Percentiles rank a stretch among this genome's conserved stretches.
Conservation (phyloP, 139 green algal species). For the Edaphochlamys debaryana region DNA sequence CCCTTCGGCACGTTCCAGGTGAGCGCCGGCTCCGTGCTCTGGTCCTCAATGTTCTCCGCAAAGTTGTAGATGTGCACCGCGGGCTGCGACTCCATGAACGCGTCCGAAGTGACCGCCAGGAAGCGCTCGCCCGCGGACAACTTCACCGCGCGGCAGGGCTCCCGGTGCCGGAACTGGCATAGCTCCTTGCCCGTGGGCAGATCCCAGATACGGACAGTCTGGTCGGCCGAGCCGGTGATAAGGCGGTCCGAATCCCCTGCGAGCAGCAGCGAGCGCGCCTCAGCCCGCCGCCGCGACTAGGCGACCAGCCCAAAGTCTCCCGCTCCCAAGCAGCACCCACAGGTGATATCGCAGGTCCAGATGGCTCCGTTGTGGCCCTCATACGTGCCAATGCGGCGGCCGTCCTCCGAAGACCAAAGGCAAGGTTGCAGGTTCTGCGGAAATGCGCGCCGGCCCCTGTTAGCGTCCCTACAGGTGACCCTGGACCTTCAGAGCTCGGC, state of each 20-base stretch:
- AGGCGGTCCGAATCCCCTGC: constrained; percentile 66
- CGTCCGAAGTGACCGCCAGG: constrained; percentile 88
- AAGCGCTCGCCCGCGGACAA: constrained; percentile 86
- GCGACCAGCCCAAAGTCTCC: not conserved
- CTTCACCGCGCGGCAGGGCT: constrained; percentile 77
- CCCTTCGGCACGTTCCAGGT: constrained; percentile 61
- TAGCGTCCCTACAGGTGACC: no score
- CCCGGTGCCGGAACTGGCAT: constrained; percentile 83
- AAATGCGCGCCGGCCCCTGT: no score
- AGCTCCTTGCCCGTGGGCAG: constrained; percentile 86
- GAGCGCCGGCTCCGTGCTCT: constrained; percentile 54
- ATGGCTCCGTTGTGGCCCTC: constrained; percentile 97
- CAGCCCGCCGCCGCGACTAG: no score
- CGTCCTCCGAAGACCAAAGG: constrained; percentile 94
- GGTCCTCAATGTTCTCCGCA: constrained; percentile 70
- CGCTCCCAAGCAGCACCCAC: constrained; percentile 53
- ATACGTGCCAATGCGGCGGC: constrained; percentile 94
- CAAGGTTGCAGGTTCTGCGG: constrained; percentile 65
- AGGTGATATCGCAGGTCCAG: constrained; percentile 90
- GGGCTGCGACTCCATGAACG: constrained; percentile 78
- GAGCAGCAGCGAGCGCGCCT: not conserved
- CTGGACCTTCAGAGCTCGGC: no score
- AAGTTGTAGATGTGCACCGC: constrained; percentile 71
- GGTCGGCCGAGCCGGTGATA: constrained; percentile 91
- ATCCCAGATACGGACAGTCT: constrained; percentile 93